Percentiles rank a stretch among this genome's conserved stretches.
Evolutionary conservation across 2,329 filamentous ascomycete genomes (phyloP).

Genomic region (Zasmidium angulare): DNA sequence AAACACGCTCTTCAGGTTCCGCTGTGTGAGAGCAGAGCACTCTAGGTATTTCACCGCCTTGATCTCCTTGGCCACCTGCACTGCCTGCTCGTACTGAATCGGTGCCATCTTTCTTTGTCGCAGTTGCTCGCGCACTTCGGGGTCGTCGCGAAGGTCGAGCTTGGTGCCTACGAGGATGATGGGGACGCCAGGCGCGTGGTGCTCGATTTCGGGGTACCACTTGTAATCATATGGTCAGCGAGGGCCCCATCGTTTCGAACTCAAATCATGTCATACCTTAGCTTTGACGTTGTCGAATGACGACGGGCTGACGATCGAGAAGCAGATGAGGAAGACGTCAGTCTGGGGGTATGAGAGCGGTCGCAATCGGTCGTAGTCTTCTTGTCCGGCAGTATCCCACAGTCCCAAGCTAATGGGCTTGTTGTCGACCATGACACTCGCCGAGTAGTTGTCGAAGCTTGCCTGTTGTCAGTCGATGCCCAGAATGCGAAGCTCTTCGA

Average conservation of each 20-base stretch:
- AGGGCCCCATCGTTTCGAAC: not conserved
- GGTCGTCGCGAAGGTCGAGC: slow-evolving; percentile 90
- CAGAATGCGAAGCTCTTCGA: not conserved
- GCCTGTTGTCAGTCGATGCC: slow-evolving; percentile 1
- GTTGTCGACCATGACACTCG: slow-evolving; percentile 97
- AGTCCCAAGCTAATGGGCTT: slow-evolving; percentile 95
- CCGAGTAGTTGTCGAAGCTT: slow-evolving; percentile 98
- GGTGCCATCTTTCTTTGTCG: slow-evolving; percentile 93
- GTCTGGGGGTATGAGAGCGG: slow-evolving; percentile 97
- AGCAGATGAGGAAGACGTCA: slow-evolving; percentile 97
- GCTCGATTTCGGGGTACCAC: slow-evolving; percentile 98
- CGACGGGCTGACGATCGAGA: slow-evolving; percentile 95
- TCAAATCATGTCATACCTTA: slow-evolving; percentile 65
- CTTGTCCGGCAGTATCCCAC: slow-evolving; percentile 98
- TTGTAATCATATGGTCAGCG: slow-evolving; percentile 41
- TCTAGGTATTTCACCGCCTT: slow-evolving; percentile 96
- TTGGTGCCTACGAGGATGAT: slow-evolving; percentile 98
- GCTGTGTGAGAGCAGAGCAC: slow-evolving; percentile 93
- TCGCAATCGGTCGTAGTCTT: slow-evolving; percentile 94
- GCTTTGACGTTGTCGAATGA: slow-evolving; percentile 99
- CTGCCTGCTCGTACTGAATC: slow-evolving; percentile 90
- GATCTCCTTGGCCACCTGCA: slow-evolving; percentile 89
- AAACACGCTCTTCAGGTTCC: slow-evolving; percentile 97
- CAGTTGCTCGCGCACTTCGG: slow-evolving; percentile 75
- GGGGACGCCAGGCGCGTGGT: slow-evolving; percentile 91